These are phyloP conservation scores for Silene noctiflora DNA, from an alignment of 179 eudicot genomes.

Conservation along the genomic window DNA sequence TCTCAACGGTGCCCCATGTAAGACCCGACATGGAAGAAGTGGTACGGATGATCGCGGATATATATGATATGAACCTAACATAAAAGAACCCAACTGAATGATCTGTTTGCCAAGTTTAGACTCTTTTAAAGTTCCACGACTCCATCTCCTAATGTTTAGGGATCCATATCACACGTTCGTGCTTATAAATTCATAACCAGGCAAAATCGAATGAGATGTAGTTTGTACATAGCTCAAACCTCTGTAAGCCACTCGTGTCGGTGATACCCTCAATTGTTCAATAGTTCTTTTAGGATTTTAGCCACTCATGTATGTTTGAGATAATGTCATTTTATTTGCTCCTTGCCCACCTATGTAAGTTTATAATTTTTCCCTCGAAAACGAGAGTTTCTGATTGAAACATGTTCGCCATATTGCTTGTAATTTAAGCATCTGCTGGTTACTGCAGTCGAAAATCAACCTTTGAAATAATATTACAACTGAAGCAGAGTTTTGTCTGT, in stretches of 20 bases:
- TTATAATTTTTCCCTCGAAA: too few species aligned
- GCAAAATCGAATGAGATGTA: too few species aligned
- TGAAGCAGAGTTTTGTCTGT: background rate
- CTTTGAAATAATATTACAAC: background rate
- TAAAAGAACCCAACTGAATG: background rate
- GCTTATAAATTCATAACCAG: slow-evolving; percentile 6
- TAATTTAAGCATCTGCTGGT: too few species aligned
- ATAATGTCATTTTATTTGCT: slow-evolving; percentile 10
- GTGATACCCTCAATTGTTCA: slow-evolving; percentile 13
- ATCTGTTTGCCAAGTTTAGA: slow-evolving; percentile 9
- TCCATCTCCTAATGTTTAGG: slow-evolving; percentile 38
- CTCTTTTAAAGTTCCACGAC: slow-evolving; percentile 30
- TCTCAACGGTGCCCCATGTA: slow-evolving; percentile 39
- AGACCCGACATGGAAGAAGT: slow-evolving; percentile 49
- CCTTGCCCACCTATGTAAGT: background rate
- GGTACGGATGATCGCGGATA: slow-evolving; percentile 41
- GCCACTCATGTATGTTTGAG: slow-evolving; percentile 11
- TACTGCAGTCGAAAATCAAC: too few species aligned
- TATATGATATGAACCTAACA: slow-evolving; percentile 3
- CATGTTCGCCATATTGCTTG: too few species aligned
- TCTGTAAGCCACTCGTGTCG: slow-evolving; percentile 8
- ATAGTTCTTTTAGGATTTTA: slow-evolving; percentile 32
- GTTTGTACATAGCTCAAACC: slow-evolving; percentile 29
- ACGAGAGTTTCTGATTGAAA: too few species aligned
- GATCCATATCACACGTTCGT: slow-evolving; percentile 23